Evolutionary conservation across 768 basidiomycete species (phyloP).

Genomic region (Chalciporus piperatus): DNA sequence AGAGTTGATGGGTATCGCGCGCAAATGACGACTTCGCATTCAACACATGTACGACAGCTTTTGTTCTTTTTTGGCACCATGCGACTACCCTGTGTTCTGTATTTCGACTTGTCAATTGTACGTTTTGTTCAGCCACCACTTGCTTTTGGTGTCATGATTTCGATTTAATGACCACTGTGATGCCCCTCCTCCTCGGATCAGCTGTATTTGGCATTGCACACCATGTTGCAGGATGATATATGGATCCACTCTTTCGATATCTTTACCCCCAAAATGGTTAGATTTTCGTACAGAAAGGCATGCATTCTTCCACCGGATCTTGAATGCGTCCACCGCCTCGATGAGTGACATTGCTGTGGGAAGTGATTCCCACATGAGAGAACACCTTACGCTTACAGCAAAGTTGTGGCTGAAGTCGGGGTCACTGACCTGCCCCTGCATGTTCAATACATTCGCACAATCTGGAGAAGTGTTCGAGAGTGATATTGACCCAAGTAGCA

Average conservation of each 20-base stretch:
- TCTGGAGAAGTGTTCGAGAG: not conserved
- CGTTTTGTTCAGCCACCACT: conserved; percentile 10
- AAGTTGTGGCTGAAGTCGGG: not conserved
- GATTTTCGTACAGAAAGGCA: not conserved
- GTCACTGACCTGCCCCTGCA: too few relatives aligned
- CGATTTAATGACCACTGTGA: not conserved
- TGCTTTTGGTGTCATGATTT: not conserved
- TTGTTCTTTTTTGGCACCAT: conserved; percentile 12
- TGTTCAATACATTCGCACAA: not conserved
- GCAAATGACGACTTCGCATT: conserved; percentile 29
- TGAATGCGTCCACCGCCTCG: too few relatives aligned
- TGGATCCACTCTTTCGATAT: not conserved
- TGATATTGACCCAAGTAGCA: not conserved
- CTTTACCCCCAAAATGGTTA: not conserved
- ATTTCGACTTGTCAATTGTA: conserved; percentile 20
- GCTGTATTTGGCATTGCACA: not conserved
- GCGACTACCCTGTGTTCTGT: conserved; percentile 25
- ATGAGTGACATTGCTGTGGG: too few relatives aligned
- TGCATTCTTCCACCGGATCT: too few relatives aligned
- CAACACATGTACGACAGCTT: conserved; percentile 21
- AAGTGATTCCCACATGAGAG: too few relatives aligned
- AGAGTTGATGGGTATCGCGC: conserved; percentile 52
- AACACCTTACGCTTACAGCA: not conserved
- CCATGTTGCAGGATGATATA: not conserved
- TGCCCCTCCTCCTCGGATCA: not conserved